Conservation (phyloP, 2,329 filamentous ascomycete species). For the Westerdykella sp. region DNA sequence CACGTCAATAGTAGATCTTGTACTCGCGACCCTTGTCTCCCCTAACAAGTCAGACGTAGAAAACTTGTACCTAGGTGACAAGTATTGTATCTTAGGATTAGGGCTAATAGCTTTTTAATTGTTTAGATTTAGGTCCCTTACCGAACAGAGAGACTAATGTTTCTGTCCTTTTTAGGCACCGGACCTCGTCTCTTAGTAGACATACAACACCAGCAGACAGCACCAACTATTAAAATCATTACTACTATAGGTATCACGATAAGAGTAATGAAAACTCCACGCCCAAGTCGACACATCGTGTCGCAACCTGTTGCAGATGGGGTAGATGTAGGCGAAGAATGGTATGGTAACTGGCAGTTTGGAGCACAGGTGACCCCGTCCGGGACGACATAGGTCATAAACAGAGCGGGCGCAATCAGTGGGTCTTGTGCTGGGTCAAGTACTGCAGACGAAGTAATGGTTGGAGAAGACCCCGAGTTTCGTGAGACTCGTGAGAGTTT, state of each 20-base stretch:
- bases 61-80: no score
- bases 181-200: not conserved
- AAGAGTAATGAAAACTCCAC: not conserved
- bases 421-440: not conserved
- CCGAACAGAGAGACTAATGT: no score
- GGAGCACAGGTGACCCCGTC: not conserved
- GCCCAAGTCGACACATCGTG: not conserved
- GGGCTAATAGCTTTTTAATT: no score
- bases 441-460: not conserved
- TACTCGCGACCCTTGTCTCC: no score
- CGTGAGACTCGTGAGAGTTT: not conserved
- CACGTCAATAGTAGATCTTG: no score
- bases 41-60: no score
- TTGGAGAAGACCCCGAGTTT: not conserved
- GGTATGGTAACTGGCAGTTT: not conserved
- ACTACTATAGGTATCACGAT: not conserved
- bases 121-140: no score
- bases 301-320: not conserved
- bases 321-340: not conserved
- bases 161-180: no score
- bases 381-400: not conserved
- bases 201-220: not conserved
- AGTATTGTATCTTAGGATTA: no score
- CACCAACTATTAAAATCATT: not conserved
- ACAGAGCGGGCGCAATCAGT: not conserved